Base-by-base conservation (phyloP, 1,284 basidiomycete species). In the Puccinia hordei region DNA sequence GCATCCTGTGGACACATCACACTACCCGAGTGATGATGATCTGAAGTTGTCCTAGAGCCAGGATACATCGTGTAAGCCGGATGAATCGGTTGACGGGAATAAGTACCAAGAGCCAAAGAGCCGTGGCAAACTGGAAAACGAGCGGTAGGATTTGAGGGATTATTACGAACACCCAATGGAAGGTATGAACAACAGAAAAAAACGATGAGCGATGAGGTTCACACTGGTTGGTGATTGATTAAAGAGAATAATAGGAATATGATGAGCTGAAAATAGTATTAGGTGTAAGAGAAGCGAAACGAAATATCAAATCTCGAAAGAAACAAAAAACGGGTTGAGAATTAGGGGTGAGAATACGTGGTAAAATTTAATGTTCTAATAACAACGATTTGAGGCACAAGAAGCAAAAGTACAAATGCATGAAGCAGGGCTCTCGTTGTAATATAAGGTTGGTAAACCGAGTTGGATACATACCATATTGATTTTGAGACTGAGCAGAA, bases 401-500 rank as follows among this genome's bases (percentile, higher is more conserved):
- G 66, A 51, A 69, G 24, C 4, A 69, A 10, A 27, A 49, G 44
- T 6, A 69, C 24, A 19, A 49, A 65, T 65, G 12, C 8, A 41
- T 5, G 3, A 10, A 61, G 57, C 2, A 41, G 35, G 61, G 35
- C 38, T 65, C 5, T 41, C 41, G 4, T 17, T 55, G 24, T 65
- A 63, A 41, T 12, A 41, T 41, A 4, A 41, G 38, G 38, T 41
- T 19, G 22, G 27, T 24, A 41, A 17, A 71, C 5, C 46, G 51
- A 22, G 27, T 53, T 46, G 68, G 30, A 30, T 71, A 53, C 68
- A 71, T 71, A 71, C 68, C 68, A 53, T 71, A 49, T 51, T 71
- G 68, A 33, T 22, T 71, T 17, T 33, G 68, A 71, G 51, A 22
- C 51, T 51, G 46, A 49, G 68, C 46, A 71, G 68, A 33, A 30